A percentile compares a stretch with the other conserved stretches of the same genome.
phyloP scores from a whole-genome alignment of 1,284 basidiomycete genomes.

The Neolentinus lepideus region DNA sequence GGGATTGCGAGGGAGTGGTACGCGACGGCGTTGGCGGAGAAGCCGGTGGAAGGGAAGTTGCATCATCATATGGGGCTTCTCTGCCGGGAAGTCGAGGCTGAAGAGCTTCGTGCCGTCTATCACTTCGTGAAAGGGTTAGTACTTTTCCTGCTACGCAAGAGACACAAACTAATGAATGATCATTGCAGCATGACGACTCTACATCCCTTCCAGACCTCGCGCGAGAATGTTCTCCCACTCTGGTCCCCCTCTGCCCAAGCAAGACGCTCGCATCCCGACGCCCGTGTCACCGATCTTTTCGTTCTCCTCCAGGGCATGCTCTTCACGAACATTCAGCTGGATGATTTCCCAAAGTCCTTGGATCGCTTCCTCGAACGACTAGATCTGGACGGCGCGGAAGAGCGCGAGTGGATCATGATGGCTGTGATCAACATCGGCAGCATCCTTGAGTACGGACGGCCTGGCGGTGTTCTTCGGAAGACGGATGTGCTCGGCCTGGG shows the following conservation, averaged over 20 bases:
- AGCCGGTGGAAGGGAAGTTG: constrained; percentile 85
- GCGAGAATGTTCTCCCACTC: constrained; percentile 81
- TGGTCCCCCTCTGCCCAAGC: constrained; percentile 77
- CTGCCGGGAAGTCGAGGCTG: constrained; percentile 72
- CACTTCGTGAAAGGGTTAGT: constrained; percentile 92
- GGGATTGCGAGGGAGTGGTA: constrained; percentile 92
- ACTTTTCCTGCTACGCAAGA: background rate
- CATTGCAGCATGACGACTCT: constrained; percentile 73
- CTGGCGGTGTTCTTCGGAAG: constrained; percentile 63
- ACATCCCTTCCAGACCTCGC: constrained; percentile 80
- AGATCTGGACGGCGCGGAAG: constrained; percentile 71
- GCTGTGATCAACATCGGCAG: constrained; percentile 78
- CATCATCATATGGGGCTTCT: constrained; percentile 95
- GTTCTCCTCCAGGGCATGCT: constrained; percentile 93
- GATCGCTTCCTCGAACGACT: constrained; percentile 85
- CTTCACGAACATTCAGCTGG: constrained; percentile 90
- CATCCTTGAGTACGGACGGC: constrained; percentile 85
- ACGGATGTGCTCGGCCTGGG: constrained; percentile 37
- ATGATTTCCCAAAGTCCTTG: constrained; percentile 79
- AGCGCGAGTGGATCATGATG: constrained; percentile 96
- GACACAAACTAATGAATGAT: constrained; percentile 6
- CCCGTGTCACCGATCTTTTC: constrained; percentile 77
- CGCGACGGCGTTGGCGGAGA: constrained; percentile 77
- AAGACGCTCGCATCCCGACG: constrained; percentile 69
- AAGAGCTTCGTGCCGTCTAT: constrained; percentile 85